These are phyloP conservation scores for Phytophthora cactorum DNA, from an alignment of 352 stramenopile genomes.

Conservation along the genomic window DNA sequence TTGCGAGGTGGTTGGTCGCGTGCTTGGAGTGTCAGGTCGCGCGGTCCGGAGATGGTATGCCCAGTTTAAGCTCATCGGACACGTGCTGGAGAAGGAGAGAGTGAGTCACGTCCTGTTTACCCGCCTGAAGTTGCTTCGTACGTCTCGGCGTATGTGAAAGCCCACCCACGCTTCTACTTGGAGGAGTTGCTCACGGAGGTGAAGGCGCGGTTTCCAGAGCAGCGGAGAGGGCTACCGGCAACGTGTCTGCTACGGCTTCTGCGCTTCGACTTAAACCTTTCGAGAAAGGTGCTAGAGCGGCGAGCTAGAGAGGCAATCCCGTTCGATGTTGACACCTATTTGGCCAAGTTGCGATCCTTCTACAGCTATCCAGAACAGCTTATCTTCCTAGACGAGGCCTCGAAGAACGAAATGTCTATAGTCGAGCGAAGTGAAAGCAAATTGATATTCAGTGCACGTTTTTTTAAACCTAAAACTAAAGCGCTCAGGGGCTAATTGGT, in stretches of 20 bases:
- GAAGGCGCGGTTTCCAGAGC: background rate
- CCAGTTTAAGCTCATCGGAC: background rate
- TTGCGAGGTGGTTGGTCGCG: background rate
- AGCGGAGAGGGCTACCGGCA: background rate
- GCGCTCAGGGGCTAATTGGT: background rate
- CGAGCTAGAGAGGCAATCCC: background rate
- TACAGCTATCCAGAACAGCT: background rate
- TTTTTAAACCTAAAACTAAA: background rate
- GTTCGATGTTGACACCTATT: background rate
- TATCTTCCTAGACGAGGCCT: background rate
- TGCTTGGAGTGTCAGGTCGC: background rate
- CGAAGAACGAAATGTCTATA: background rate
- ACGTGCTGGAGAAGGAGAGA: background rate
- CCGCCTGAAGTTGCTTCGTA: background rate
- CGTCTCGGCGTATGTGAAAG: background rate
- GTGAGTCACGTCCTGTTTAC: background rate
- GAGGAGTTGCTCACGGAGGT: background rate
- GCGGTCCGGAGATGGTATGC: background rate
- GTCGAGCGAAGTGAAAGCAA: background rate
- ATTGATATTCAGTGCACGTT: background rate
- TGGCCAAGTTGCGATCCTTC: background rate
- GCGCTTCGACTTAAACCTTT: background rate
- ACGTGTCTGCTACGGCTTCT: background rate
- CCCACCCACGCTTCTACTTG: background rate
- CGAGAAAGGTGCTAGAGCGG: background rate